These are phyloP conservation scores for Tranzscheliella williamsii DNA, from an alignment of 1,284 basidiomycete genomes.

Conservation along the genomic window DNA sequence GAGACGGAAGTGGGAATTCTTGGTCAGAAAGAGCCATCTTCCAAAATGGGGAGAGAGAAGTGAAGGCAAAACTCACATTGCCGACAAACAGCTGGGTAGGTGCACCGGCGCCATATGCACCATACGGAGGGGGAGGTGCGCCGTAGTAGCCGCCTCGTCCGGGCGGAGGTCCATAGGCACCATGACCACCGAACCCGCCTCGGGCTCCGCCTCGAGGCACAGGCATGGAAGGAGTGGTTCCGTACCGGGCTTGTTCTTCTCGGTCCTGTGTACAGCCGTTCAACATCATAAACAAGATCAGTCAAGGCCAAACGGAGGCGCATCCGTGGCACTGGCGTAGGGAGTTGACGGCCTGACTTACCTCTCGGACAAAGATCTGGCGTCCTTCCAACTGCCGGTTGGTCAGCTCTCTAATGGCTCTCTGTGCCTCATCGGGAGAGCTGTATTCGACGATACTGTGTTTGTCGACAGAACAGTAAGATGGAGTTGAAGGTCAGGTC, in stretches of 20 bases:
- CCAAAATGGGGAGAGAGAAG: too few species aligned
- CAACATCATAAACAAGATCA: too few species aligned
- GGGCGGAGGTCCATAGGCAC: slow-evolving; percentile 30
- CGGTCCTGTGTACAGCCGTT: slow-evolving; percentile 73
- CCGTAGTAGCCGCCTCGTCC: slow-evolving; percentile 44
- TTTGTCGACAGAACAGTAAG: not conserved
- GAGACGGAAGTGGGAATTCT: too few species aligned
- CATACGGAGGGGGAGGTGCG: slow-evolving; percentile 20
- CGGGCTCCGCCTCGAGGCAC: slow-evolving; percentile 67
- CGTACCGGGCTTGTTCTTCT: slow-evolving; percentile 90
- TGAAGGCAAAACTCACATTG: slow-evolving; percentile 65
- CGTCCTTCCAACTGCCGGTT: slow-evolving; percentile 86
- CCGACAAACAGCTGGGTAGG: slow-evolving; percentile 81
- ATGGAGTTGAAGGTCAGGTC: not conserved
- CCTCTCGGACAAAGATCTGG: slow-evolving; percentile 93
- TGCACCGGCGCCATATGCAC: slow-evolving; percentile 24
- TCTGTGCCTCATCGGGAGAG: slow-evolving; percentile 46
- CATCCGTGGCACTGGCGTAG: not conserved
- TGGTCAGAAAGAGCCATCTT: not conserved
- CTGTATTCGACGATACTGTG: slow-evolving; percentile 53
- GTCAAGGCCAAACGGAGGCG: not conserved
- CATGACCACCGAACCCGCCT: slow-evolving; percentile 61
- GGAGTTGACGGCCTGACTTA: slow-evolving; percentile 60
- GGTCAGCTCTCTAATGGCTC: slow-evolving; percentile 43
- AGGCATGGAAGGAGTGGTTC: slow-evolving; percentile 69